phyloP scores from a whole-genome alignment of 2,329 filamentous ascomycete species.

The Phaeophleospora eucalypticola region DNA sequence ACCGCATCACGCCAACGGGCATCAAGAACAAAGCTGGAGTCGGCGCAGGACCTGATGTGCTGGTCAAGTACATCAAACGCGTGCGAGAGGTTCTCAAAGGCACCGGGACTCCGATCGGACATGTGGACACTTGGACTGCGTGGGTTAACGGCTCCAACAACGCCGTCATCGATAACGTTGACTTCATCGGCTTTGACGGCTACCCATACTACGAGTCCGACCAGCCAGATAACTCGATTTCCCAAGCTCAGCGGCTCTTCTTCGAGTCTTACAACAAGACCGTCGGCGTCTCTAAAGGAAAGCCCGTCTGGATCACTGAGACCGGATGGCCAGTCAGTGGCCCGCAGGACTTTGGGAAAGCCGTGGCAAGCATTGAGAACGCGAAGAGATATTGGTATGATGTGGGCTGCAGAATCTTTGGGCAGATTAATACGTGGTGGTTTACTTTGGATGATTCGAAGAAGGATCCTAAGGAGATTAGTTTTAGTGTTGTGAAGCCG shows the following conservation, averaged over 20 bases:
- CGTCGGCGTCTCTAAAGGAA: slow-evolving; percentile 55
- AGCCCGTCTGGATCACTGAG: slow-evolving; percentile 46
- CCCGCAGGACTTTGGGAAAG: slow-evolving; percentile 53
- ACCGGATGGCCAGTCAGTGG: slow-evolving; percentile 82
- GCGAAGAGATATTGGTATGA: slow-evolving; percentile 77
- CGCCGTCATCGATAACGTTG: slow-evolving; percentile 62
- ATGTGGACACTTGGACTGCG: slow-evolving; percentile 80
- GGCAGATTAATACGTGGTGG: slow-evolving; percentile 63
- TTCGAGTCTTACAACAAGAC: slow-evolving; percentile 61
- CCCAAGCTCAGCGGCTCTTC: slow-evolving; percentile 67
- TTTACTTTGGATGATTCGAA: slow-evolving; percentile 45
- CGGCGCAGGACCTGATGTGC: slow-evolving; percentile 58
- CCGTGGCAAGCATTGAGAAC: slow-evolving; percentile 61
- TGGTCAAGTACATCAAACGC: slow-evolving; percentile 67
- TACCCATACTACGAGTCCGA: slow-evolving; percentile 75
- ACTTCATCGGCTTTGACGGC: slow-evolving; percentile 67
- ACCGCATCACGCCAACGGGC: slow-evolving; percentile 63
- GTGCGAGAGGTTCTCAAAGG: slow-evolving; percentile 61
- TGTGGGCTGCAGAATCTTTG: slow-evolving; percentile 68
- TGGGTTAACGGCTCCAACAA: slow-evolving; percentile 70
- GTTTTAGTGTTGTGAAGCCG: slow-evolving; percentile 7
- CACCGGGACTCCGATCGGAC: slow-evolving; percentile 64
- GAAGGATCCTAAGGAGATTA: slow-evolving; percentile 4
- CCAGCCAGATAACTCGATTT: slow-evolving; percentile 52
- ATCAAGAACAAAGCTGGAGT: slow-evolving; percentile 54